phyloP scores from a whole-genome alignment of 305 asterid species.

The Plantago lanceolata region DNA sequence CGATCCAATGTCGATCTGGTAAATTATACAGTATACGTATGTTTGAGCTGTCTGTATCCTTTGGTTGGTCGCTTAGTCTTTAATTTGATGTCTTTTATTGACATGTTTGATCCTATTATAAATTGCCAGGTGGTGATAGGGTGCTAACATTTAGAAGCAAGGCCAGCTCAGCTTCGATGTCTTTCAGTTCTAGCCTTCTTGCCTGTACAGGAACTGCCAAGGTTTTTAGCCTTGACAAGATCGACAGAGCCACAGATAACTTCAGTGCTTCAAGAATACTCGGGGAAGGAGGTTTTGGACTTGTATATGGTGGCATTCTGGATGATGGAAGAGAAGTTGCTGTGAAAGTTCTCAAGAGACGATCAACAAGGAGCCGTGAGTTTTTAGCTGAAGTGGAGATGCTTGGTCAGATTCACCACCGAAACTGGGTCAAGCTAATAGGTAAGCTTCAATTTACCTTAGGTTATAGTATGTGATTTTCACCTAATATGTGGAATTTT shows the following conservation, averaged over 20 bases:
- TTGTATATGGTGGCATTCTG: slow-evolving; percentile 73
- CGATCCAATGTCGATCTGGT: slow-evolving; percentile 78
- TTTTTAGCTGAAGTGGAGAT: slow-evolving; percentile 96
- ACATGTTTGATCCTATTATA: no score
- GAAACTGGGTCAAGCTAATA: slow-evolving; percentile 74
- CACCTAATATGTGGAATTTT: no score
- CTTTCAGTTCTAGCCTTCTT: slow-evolving; percentile 62
- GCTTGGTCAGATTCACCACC: slow-evolving; percentile 84
- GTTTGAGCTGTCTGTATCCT: slow-evolving; percentile 1
- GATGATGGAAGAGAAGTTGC: slow-evolving; percentile 80
- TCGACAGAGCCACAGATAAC: slow-evolving; percentile 62
- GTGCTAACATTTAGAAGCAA: slow-evolving; percentile 43
- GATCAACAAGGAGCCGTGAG: slow-evolving; percentile 89
- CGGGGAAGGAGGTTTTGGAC: slow-evolving; percentile 98
- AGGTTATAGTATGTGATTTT: no score
- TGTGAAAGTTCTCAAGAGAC: slow-evolving; percentile 70
- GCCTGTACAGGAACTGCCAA: slow-evolving; percentile 72
- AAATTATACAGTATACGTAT: slow-evolving; percentile 25
- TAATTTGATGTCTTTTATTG: neutral
- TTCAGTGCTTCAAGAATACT: slow-evolving; percentile 48
- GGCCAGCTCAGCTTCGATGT: slow-evolving; percentile 58
- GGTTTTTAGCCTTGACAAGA: slow-evolving; percentile 49
- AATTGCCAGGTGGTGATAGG: slow-evolving; percentile 47
- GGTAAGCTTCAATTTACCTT: no score
- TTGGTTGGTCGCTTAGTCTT: neutral